Evolutionary conservation across 805 yeast genomes (phyloP).

Genomic region (Wickerhamomyces bovis): DNA sequence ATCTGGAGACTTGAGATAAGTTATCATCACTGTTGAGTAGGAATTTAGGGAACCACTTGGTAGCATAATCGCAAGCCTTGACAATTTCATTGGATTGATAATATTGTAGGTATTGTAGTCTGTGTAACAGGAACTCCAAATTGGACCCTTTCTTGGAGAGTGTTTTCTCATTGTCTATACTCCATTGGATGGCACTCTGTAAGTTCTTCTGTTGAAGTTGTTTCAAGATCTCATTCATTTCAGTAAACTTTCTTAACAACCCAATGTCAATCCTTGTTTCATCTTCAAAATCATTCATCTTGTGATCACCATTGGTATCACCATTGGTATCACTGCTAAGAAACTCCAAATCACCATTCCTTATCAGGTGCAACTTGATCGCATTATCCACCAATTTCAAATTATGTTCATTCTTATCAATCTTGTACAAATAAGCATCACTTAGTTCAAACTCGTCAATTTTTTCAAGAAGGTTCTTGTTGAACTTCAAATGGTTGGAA

Average conservation of each 20-base stretch:
- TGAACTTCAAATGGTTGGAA: slow-evolving; percentile 23
- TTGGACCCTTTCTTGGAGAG: slow-evolving; percentile 30
- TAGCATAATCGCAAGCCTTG: slow-evolving; percentile 40
- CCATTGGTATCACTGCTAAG: slow-evolving; percentile 25
- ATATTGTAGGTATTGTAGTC: slow-evolving; percentile 33
- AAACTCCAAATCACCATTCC: slow-evolving; percentile 39
- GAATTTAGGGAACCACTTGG: slow-evolving; percentile 32
- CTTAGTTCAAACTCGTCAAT: slow-evolving; percentile 28
- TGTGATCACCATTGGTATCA: slow-evolving; percentile 16
- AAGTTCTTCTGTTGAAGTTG: slow-evolving; percentile 32
- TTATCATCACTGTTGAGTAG: slow-evolving; percentile 29
- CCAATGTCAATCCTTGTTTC: slow-evolving; percentile 17
- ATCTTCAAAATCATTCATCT: slow-evolving; percentile 20
- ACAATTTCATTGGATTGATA: slow-evolving; percentile 20
- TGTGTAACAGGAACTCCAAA: slow-evolving; percentile 40
- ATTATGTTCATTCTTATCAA: slow-evolving; percentile 19
- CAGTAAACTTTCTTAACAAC: slow-evolving; percentile 31
- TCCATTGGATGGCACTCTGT: slow-evolving; percentile 47
- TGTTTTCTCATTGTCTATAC: slow-evolving; percentile 20
- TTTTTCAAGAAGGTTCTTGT: slow-evolving; percentile 23
- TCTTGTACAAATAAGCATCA: slow-evolving; percentile 28
- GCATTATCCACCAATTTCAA: slow-evolving; percentile 32
- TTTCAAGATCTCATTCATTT: slow-evolving; percentile 37
- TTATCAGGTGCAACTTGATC: slow-evolving; percentile 38
- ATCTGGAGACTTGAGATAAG: slow-evolving; percentile 36